Evolutionary conservation across 2,329 filamentous ascomycete genomes (phyloP).

Genomic region (Blastomyces gilchristii): DNA sequence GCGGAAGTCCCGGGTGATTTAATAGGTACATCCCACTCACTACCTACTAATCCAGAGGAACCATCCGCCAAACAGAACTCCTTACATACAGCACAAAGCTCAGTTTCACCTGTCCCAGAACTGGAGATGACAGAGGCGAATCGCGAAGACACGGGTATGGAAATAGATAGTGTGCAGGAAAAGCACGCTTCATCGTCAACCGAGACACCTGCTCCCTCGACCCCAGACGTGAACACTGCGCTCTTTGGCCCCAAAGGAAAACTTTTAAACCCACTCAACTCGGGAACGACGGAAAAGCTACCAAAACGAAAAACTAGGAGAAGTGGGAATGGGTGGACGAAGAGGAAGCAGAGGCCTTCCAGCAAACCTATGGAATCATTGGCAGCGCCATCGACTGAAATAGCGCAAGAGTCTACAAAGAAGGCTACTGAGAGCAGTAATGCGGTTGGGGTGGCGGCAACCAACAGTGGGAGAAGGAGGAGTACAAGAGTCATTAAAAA

Average conservation of each 20-base stretch:
- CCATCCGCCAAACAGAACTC: background rate
- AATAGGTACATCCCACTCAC: background rate
- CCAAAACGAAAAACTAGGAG: background rate
- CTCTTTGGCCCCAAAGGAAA: background rate
- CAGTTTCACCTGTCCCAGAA: background rate
- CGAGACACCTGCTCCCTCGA: background rate
- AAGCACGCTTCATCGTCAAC: background rate
- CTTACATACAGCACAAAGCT: background rate
- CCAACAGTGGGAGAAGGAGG: background rate
- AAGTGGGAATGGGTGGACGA: background rate
- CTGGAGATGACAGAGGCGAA: background rate
- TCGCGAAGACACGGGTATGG: background rate
- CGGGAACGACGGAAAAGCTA: too few relatives aligned
- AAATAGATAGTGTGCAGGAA: background rate
- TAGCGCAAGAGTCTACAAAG: background rate
- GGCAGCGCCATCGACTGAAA: background rate
- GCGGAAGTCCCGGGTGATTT: too few relatives aligned
- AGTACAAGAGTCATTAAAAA: background rate
- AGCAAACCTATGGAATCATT: background rate
- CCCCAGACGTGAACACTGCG: background rate
- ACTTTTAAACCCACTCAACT: background rate
- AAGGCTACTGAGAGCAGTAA: background rate
- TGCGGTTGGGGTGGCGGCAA: background rate
- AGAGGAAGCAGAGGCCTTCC: background rate
- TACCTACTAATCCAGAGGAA: background rate